Conservation (phyloP, 352 stramenopile genomes). For the Globisporangium viniferum region DNA sequence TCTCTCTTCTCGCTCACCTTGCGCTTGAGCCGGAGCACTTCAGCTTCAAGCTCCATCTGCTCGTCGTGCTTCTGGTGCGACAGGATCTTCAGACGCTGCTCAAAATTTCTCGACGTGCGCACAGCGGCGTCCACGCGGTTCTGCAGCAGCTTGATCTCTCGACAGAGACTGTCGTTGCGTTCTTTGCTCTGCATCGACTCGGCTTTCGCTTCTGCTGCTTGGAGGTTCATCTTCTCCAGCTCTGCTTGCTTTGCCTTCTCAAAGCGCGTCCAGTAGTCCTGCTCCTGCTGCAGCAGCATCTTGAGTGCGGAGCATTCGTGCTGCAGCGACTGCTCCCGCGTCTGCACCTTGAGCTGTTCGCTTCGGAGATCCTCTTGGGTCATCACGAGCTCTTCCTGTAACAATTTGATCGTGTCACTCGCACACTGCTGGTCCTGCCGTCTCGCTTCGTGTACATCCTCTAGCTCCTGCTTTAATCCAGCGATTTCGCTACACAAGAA, state of each 20-base stretch:
- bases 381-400: conserved; percentile 25
- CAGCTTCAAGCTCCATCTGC: conserved; percentile 26
- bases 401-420: conserved; percentile 12
- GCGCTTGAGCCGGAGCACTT: conserved; percentile 37
- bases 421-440: conserved; percentile 13
- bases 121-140: conserved; percentile 45
- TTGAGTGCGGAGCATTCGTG: conserved; percentile 40
- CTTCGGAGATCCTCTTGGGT: conserved; percentile 16
- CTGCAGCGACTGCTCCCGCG: conserved; percentile 22
- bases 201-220: conserved; percentile 29
- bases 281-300: conserved; percentile 43
- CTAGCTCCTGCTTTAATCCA: conserved; percentile 18
- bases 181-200: conserved; percentile 31
- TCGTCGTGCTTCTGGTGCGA: conserved; percentile 43
- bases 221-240: conserved; percentile 25
- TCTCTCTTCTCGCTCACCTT: conserved; percentile 54
- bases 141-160: conserved; percentile 45
- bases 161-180: conserved; percentile 28
- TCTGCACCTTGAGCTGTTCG: conserved; percentile 13
- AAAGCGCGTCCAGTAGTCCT: conserved; percentile 40
- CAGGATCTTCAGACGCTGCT: conserved; percentile 42
- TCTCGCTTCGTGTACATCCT: conserved; percentile 15
- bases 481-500: conserved; percentile 12
- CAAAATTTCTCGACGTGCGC: conserved; percentile 45
- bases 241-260: conserved; percentile 26